A percentile compares a stretch with the other conserved stretches of the same genome.
Evolutionary conservation across 768 basidiomycete species (phyloP).

Genomic region (Tylopilus vinaceipallidus): DNA sequence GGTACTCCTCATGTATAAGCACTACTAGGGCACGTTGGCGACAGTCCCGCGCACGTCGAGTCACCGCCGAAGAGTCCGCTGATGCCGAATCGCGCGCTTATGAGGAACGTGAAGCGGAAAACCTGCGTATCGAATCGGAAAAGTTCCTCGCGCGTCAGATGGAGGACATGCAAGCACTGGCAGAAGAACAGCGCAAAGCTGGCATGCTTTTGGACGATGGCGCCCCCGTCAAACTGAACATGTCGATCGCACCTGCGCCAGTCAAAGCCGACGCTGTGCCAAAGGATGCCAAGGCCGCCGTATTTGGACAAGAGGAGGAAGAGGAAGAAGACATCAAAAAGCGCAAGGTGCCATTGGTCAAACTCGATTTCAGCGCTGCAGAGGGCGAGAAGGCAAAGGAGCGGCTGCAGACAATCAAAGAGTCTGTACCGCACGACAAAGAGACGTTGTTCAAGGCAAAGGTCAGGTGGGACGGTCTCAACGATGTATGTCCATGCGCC

Average conservation of each 20-base stretch:
- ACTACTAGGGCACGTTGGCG: constrained; percentile 78
- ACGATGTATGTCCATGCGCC: constrained; percentile 58
- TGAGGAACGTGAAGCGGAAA: constrained; percentile 85
- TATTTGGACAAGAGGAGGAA: constrained; percentile 82
- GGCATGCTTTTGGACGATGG: constrained; percentile 90
- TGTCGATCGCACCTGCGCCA: constrained; percentile 57
- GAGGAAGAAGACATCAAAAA: constrained; percentile 80
- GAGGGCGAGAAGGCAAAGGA: constrained; percentile 81
- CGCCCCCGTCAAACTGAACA: constrained; percentile 83
- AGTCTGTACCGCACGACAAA: constrained; percentile 72
- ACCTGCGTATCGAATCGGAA: constrained; percentile 87
- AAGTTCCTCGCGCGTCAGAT: constrained; percentile 91
- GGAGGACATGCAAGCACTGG: constrained; percentile 92
- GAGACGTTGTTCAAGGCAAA: constrained; percentile 79
- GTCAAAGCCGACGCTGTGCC: constrained; percentile 45
- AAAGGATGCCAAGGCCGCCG: constrained; percentile 51
- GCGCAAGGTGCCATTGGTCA: constrained; percentile 82
- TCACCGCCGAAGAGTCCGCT: constrained; percentile 76
- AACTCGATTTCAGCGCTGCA: constrained; percentile 84
- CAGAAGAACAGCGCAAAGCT: constrained; percentile 87
- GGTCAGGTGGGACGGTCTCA: constrained; percentile 89
- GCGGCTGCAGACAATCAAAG: constrained; percentile 73
- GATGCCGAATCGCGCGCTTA: constrained; percentile 80
- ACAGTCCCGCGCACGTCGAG: constrained; percentile 61
- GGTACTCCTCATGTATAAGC: not conserved